These are phyloP conservation scores for Aspergillus ruber DNA, from an alignment of 2,329 filamentous ascomycete species.

Conservation along the genomic window DNA sequence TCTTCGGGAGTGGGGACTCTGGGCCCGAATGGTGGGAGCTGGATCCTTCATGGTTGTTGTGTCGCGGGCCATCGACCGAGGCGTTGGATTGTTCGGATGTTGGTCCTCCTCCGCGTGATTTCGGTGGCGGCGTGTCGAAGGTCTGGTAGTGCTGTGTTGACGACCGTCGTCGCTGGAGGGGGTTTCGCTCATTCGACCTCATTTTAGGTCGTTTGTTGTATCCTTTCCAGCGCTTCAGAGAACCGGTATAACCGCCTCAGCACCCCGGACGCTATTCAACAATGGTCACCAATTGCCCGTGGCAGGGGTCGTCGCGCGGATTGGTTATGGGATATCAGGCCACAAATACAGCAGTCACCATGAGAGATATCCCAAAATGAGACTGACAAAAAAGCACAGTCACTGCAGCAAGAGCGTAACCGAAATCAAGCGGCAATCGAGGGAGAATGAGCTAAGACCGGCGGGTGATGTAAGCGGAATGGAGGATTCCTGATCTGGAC, in stretches of 20 bases:
- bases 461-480: constrained; percentile 16
- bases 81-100: constrained; percentile 37
- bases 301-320: background rate
- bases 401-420: too few relatives aligned
- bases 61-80: constrained; percentile 26
- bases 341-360: too few relatives aligned
- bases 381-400: too few relatives aligned
- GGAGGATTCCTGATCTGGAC: background rate
- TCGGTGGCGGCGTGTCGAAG: constrained; percentile 43
- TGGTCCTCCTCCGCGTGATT: constrained; percentile 39
- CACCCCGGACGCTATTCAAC: too few relatives aligned
- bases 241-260: background rate
- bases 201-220: constrained; percentile 14
- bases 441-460: constrained; percentile 3
- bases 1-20: constrained; percentile 69
- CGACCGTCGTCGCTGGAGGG: constrained; percentile 34
- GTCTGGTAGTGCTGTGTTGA: constrained; percentile 44
- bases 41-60: constrained; percentile 19
- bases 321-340: too few relatives aligned
- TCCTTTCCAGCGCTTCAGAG: background rate
- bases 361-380: too few relatives aligned
- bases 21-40: background rate
- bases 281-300: too few relatives aligned
- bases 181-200: constrained; percentile 22
- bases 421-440: background rate